These are phyloP conservation scores for Capronia americana DNA, from an alignment of 2,329 filamentous ascomycete genomes.

Conservation along the genomic window DNA sequence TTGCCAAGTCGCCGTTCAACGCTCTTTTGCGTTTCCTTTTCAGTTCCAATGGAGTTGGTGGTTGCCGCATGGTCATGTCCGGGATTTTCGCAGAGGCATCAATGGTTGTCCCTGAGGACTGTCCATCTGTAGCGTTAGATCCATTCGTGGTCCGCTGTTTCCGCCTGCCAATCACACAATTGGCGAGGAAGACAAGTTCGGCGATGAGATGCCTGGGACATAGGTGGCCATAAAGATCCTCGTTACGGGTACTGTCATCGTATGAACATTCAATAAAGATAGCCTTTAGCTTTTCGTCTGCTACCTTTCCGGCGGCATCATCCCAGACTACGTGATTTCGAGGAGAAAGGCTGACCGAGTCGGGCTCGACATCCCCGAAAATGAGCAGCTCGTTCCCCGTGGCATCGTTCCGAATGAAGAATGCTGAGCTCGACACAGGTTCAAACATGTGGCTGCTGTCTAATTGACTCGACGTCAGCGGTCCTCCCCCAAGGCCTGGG, in stretches of 20 bases:
- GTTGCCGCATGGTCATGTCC: constrained; percentile 32
- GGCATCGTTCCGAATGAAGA: constrained; percentile 80
- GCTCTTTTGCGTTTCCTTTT: constrained; percentile 51
- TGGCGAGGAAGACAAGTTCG: constrained; percentile 75
- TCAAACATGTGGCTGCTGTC: constrained; percentile 49
- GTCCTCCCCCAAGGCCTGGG: constrained; percentile 35
- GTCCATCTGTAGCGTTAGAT: not conserved
- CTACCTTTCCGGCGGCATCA: constrained; percentile 86
- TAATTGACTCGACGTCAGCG: constrained; percentile 37
- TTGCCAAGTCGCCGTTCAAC: constrained; percentile 34
- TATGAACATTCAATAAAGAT: constrained; percentile 98
- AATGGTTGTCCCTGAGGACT: constrained; percentile 3
- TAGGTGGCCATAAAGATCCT: constrained; percentile 85
- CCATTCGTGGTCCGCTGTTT: constrained; percentile 45
- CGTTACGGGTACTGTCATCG: constrained; percentile 77
- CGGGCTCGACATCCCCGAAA: constrained; percentile 94
- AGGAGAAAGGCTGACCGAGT: constrained; percentile 79
- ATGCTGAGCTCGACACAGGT: constrained; percentile 78
- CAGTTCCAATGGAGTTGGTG: constrained; percentile 33
- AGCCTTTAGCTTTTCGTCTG: constrained; percentile 71
- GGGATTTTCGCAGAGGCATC: constrained; percentile 14
- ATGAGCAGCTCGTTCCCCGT: constrained; percentile 82
- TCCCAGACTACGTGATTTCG: constrained; percentile 85
- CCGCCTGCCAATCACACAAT: constrained; percentile 63
- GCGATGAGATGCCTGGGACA: constrained; percentile 81